Conservation (phyloP, 106 monocot species). For the Narthecium ossifragum region DNA sequence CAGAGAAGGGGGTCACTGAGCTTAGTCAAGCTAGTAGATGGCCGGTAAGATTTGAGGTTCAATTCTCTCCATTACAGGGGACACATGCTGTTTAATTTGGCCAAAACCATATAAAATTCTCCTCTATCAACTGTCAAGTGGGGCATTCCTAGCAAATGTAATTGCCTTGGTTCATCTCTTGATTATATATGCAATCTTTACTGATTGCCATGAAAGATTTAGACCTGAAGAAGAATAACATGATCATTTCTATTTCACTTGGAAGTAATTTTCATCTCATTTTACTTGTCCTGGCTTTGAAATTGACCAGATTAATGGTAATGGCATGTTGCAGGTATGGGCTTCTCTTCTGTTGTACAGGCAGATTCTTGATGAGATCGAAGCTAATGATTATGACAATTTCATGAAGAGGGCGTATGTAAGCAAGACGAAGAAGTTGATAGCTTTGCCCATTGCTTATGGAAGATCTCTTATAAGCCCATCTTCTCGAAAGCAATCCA, state of each 20-base stretch:
- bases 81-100: too few relatives aligned
- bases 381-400: slow-evolving; percentile 91
- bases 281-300: too few relatives aligned
- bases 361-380: slow-evolving; percentile 92
- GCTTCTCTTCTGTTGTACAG: slow-evolving; percentile 74
- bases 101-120: too few relatives aligned
- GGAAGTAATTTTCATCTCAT: too few relatives aligned
- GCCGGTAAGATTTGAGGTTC: slow-evolving; percentile 51
- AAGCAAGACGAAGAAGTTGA: slow-evolving; percentile 83
- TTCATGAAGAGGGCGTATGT: slow-evolving; percentile 99
- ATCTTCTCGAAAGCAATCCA: slow-evolving; percentile 23
- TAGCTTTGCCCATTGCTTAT: slow-evolving; percentile 70
- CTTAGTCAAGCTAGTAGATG: slow-evolving; percentile 87
- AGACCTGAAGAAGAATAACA: not conserved
- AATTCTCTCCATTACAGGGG: not conserved
- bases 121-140: too few relatives aligned
- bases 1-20: slow-evolving; percentile 83
- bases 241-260: too few relatives aligned
- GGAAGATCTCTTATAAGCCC: slow-evolving; percentile 55
- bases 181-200: not conserved
- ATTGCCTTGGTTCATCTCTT: too few relatives aligned
- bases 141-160: too few relatives aligned
- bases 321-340: slow-evolving; percentile 59
- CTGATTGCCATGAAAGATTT: not conserved
- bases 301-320: not conserved